Evolutionary conservation across 768 basidiomycete species (phyloP).

Genomic region (Basidioascus undulatus): DNA sequence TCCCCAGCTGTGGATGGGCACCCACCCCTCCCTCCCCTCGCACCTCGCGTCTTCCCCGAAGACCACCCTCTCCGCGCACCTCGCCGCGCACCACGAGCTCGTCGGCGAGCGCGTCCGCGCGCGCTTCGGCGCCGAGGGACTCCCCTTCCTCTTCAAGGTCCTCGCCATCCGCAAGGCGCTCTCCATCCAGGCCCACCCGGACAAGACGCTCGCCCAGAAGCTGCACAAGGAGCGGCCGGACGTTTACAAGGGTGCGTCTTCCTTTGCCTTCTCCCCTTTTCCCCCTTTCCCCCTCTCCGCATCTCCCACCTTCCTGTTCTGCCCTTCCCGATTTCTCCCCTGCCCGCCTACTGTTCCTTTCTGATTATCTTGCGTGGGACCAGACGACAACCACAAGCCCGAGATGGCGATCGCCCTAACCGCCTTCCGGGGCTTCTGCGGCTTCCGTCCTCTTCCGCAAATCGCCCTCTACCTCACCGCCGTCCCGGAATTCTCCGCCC

Average conservation of each 20-base stretch:
- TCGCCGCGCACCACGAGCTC: constrained; percentile 40
- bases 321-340: too few relatives aligned
- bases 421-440: constrained; percentile 69
- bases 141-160: constrained; percentile 83
- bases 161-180: constrained; percentile 71
- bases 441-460: constrained; percentile 56
- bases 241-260: constrained; percentile 65
- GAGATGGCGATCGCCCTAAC: constrained; percentile 97
- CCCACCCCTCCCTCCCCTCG: constrained; percentile 56
- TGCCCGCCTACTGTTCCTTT: background rate
- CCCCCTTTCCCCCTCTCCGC: background rate
- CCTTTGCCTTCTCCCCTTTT: background rate
- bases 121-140: constrained; percentile 40
- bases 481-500: constrained; percentile 50
- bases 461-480: constrained; percentile 41
- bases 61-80: constrained; percentile 30
- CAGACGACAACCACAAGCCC: constrained; percentile 88
- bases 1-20: constrained; percentile 90
- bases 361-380: background rate
- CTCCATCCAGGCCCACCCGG: constrained; percentile 78
- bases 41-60: constrained; percentile 25
- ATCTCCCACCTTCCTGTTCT: too few relatives aligned
- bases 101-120: constrained; percentile 35
- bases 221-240: constrained; percentile 45
- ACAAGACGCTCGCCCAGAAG: constrained; percentile 51